A percentile compares a stretch with the other conserved stretches of the same genome.
Conservation (phyloP, 192 early-diverging fungal genomes). For the Globomyces pollinis-pini region DNA sequence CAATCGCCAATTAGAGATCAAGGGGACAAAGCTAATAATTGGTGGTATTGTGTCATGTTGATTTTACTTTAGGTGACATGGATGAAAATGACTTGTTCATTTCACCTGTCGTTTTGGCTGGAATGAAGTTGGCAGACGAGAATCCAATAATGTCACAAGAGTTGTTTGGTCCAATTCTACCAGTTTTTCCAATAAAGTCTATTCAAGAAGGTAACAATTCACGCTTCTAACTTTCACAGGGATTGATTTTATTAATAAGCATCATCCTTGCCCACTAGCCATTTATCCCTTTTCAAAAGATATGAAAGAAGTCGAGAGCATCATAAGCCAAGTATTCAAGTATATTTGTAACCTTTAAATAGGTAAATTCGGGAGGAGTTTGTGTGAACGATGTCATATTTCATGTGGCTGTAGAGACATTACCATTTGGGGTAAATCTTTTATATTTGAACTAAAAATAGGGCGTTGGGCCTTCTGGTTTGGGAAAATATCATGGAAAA, state of each 20-base stretch:
- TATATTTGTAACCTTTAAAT: too few relatives aligned
- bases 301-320: slow-evolving; percentile 37
- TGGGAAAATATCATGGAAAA: slow-evolving; percentile 77
- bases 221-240: too few relatives aligned
- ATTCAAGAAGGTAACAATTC: slow-evolving; percentile 30
- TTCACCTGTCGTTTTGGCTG: slow-evolving; percentile 68
- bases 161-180: slow-evolving; percentile 88
- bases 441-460: too few relatives aligned
- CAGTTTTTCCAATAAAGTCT: slow-evolving; percentile 48
- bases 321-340: too few relatives aligned
- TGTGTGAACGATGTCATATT: slow-evolving; percentile 74
- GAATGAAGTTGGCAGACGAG: slow-evolving; percentile 43
- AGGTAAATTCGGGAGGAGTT: slow-evolving; percentile 68
- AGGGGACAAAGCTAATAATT: slow-evolving; percentile 31
- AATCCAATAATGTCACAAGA: slow-evolving; percentile 69
- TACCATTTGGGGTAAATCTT: slow-evolving; percentile 90
- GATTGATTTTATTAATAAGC: slow-evolving; percentile 21
- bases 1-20: slow-evolving; percentile 19
- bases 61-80: too few relatives aligned
- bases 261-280: slow-evolving; percentile 53
- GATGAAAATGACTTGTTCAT: slow-evolving; percentile 66
- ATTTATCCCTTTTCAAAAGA: slow-evolving; percentile 67
- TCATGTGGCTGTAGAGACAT: slow-evolving; percentile 29
- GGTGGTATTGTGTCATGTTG: too few relatives aligned
- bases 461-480: slow-evolving; percentile 79